Evolutionary conservation across 306 rosid species (phyloP), one percentile per base, ranked within the genome.

Genomic region (Neltuma alba): DNA sequence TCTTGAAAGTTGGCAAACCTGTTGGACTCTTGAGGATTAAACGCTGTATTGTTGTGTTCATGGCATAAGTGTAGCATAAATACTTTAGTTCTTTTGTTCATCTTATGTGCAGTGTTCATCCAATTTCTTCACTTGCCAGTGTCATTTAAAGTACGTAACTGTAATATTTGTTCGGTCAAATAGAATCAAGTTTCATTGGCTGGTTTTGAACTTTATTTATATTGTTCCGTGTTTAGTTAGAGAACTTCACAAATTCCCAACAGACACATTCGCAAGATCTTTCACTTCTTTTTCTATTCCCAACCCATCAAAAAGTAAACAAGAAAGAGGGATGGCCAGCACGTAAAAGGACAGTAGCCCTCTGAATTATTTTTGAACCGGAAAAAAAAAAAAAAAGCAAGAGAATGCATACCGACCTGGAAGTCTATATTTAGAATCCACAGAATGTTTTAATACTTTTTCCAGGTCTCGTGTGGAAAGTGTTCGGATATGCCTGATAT

Each of bases 391-490:
- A 74, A 77, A 81, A 33, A 50, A 41, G 70, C 23, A n/a, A 65
- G 66, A 87, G 57, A 84, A n/a, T 38, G 45, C 76, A 77, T 63
- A 79, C 84, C 79, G 81, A 95, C 99, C 98, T 93, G 99, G 99
- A 84, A 90, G 93, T 83, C 85, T 87, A 76, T 64, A 80, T 75
- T 84, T 75, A 0, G 93, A 77, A 87, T 83, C 90, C 52, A 82
- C 78, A 63, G 97, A 88, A 69, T 83, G 94, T 81, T 89, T 90
- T 66, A 89, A 80, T 60, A 81, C 86, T 83, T 89, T 86, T 85
- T 92, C 99, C 47, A 91, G 70, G 85, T 95, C 99, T 70, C 83
- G 83, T 25, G 81, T 79, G 41, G 97, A 86, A 83, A 90, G 94
- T 64, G 87, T 90, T 65, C 98, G 92, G 60, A 91, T 83, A 85